Percentiles rank a stretch among this genome's conserved stretches.
Conservation (phyloP, 768 basidiomycete genomes). For the Clavulina sp. region DNA sequence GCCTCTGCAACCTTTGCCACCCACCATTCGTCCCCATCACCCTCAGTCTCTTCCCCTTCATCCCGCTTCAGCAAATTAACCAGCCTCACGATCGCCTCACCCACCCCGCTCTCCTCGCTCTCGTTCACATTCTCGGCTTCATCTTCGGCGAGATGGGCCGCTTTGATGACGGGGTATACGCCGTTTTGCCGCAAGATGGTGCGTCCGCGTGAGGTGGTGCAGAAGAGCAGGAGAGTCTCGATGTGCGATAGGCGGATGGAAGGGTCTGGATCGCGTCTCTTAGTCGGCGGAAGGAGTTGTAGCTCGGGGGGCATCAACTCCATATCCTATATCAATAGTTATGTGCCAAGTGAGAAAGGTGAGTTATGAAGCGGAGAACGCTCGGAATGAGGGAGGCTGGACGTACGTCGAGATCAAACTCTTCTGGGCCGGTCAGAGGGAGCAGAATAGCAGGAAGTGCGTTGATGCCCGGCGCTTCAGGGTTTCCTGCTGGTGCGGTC, state of each 20-base stretch:
- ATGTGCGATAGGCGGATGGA: slow-evolving; percentile 63
- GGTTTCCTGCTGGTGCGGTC: slow-evolving; percentile 39
- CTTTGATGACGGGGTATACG: slow-evolving; percentile 71
- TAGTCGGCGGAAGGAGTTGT: slow-evolving; percentile 76
- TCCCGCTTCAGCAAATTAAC: slow-evolving; percentile 73
- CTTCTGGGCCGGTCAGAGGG: slow-evolving; percentile 88
- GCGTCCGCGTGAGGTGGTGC: slow-evolving; percentile 78
- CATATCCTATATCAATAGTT: slow-evolving; percentile 41
- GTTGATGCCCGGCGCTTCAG: slow-evolving; percentile 57
- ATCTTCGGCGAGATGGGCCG: slow-evolving; percentile 57
- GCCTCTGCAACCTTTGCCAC: slow-evolving; percentile 1
- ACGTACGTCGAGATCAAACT: slow-evolving; percentile 74
- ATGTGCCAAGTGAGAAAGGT: not conserved
- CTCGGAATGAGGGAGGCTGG: not conserved
- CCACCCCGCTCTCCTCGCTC: slow-evolving; percentile 32
- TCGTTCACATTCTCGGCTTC: slow-evolving; percentile 18
- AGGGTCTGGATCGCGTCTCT: slow-evolving; percentile 64
- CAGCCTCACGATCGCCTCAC: slow-evolving; percentile 73
- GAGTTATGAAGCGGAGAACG: not conserved
- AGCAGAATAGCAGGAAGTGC: slow-evolving; percentile 71
- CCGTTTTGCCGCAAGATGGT: slow-evolving; percentile 64
- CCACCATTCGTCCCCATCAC: slow-evolving; percentile 17
- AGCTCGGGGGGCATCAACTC: slow-evolving; percentile 69
- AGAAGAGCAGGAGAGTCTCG: slow-evolving; percentile 79
- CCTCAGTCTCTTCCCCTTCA: slow-evolving; percentile 36